Percentiles rank a stretch among this genome's conserved stretches.
Conservation (phyloP, 2,329 filamentous ascomycete species). For the Fragosphaeria purpurea region DNA sequence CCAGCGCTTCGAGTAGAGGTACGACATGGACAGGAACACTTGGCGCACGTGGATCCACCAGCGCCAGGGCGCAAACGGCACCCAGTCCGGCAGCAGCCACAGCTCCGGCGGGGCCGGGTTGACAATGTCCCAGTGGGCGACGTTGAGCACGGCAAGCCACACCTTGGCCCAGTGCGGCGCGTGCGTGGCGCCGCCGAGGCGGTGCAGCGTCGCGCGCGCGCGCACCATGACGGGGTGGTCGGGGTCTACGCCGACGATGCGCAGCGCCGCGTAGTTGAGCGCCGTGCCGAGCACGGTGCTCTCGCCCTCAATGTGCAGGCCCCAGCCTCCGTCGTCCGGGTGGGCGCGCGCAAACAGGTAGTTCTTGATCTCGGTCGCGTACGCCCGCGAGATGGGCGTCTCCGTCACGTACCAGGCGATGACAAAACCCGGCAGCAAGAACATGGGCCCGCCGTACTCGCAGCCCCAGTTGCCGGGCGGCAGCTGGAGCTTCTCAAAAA, state of each 20-base stretch:
- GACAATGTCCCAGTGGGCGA: slow-evolving; percentile 82
- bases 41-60: slow-evolving; percentile 99
- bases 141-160: slow-evolving; percentile 77
- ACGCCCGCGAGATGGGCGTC: slow-evolving; percentile 70
- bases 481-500: slow-evolving; percentile 84
- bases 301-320: slow-evolving; percentile 86
- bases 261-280: slow-evolving; percentile 76
- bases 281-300: slow-evolving; percentile 84
- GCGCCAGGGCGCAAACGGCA: slow-evolving; percentile 79
- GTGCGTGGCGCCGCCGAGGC: slow-evolving; percentile 73
- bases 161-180: slow-evolving; percentile 96
- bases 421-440: slow-evolving; percentile 77
- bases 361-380: slow-evolving; percentile 80
- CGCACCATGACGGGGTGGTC: slow-evolving; percentile 80
- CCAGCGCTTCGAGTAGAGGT: slow-evolving; percentile 77
- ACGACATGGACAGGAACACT: slow-evolving; percentile 90
- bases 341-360: slow-evolving; percentile 82
- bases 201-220: slow-evolving; percentile 72
- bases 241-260: slow-evolving; percentile 71
- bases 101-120: slow-evolving; percentile 90
- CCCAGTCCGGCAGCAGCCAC: slow-evolving; percentile 88
- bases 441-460: slow-evolving; percentile 97
- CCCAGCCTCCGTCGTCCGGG: slow-evolving; percentile 90
- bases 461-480: slow-evolving; percentile 90
- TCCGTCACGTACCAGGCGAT: slow-evolving; percentile 83